These are phyloP conservation scores for Theobroma grandiflorum DNA, from an alignment of 441 rosid genomes.

Conservation along the genomic window DNA sequence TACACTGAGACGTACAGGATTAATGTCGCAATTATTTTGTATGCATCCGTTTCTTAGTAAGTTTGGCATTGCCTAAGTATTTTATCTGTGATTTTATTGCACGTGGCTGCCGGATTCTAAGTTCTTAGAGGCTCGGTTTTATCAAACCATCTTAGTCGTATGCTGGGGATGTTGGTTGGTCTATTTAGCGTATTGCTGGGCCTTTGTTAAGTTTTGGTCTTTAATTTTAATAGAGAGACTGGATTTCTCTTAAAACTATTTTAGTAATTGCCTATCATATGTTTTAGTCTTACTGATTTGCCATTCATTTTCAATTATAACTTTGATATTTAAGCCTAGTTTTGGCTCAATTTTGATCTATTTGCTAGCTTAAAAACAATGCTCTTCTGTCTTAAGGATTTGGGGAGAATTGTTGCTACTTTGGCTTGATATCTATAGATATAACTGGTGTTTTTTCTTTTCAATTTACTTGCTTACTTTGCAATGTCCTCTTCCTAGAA, in stretches of 20 bases:
- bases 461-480: constrained; percentile 56
- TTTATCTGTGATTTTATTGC: constrained; percentile 70
- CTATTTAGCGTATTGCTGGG: constrained; percentile 43
- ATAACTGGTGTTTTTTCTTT: neutral
- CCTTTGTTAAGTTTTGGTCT: constrained; percentile 78
- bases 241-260: neutral
- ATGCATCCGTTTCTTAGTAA: constrained; percentile 58
- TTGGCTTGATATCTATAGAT: no score
- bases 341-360: no score
- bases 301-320: no score
- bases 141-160: constrained; percentile 57
- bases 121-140: constrained; percentile 57
- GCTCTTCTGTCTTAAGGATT: no score
- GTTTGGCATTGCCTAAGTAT: constrained; percentile 65
- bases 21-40: constrained; percentile 29
- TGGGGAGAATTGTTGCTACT: no score
- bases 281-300: no score
- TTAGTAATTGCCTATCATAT: no score
- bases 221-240: constrained; percentile 59
- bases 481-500: constrained; percentile 53
- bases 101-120: constrained; percentile 61
- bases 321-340: no score
- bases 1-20: no score
- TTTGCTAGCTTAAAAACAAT: no score
- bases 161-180: constrained; percentile 63